Evolutionary conservation across 2,329 filamentous ascomycete species (phyloP), one percentile per base, ranked within the genome.

Genomic region (Sclerotinia minor): DNA sequence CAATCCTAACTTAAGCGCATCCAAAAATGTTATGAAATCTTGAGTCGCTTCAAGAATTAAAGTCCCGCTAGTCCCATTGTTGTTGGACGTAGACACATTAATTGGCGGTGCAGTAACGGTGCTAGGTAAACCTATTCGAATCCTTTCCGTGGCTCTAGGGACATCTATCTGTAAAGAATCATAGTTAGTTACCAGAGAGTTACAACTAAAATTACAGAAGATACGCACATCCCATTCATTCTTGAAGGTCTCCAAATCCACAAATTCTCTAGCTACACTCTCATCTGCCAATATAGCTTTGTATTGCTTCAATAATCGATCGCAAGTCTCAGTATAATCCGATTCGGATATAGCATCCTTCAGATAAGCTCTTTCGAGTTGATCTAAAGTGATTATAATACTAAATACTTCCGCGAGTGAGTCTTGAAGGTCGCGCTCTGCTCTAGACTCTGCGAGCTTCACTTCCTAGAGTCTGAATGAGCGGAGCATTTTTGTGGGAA

Each of bases 1-100:
- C 75, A 98, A 87, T 55, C 94, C 94, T 66, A 99, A 87, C 77
- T 94, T 94, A 74, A 99, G 85, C 21, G 95, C 96, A 77, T 99
- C 95, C 64, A 99, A 86, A 77, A 99, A 94, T 0, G 95, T 99
- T 79, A 99, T 99, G 79, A 99, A 99, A 78, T 97, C 96, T 79
- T 99, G 94, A 0, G 94, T 98, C 1, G 95, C 95, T 71, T 94
- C 89, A 53, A 96, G 82, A 68, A 98, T 96, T 47, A 97, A 79
- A 3, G 87, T 82, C 13, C 87, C 75, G 71, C 76, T 73, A 65
- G 71, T 84, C 73, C 81, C 79, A 66, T 72, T 70, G 70, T 73
- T 70, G 70, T 69, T 84, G 74, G 81, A 79, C 67, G 77, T 76
- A 17, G 79, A 76, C 6, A 81, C 76, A 41, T 81, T 78, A 21